Conservation (phyloP, 257 asterid genomes). For the Paraleonurus japonicus region DNA sequence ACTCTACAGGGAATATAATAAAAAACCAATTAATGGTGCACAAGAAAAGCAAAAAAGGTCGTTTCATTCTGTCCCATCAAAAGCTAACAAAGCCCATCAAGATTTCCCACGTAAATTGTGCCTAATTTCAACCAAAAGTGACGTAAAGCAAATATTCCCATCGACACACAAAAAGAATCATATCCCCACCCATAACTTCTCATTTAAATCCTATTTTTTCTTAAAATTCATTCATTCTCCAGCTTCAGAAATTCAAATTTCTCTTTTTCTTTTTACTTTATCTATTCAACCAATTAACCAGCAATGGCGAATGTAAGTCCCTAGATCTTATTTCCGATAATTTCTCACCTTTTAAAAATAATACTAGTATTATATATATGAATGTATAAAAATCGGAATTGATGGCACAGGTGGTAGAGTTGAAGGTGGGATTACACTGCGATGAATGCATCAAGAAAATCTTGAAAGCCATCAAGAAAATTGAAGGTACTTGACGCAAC, state of each 20-base stretch:
- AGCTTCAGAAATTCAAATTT: background rate
- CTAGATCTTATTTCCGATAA: background rate
- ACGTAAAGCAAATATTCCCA: slow-evolving; percentile 41
- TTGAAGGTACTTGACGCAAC: slow-evolving; percentile 52
- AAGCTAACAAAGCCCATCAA: slow-evolving; percentile 21
- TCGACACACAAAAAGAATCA: slow-evolving; percentile 46
- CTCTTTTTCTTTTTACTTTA: background rate
- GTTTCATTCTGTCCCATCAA: slow-evolving; percentile 20
- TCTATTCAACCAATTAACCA: background rate
- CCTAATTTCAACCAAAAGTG: slow-evolving; percentile 35
- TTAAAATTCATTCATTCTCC: slow-evolving; percentile 19
- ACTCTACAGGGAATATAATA: slow-evolving; percentile 12
- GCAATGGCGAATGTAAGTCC: slow-evolving; percentile 66
- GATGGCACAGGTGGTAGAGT: slow-evolving; percentile 61
- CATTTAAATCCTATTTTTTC: too few species aligned
- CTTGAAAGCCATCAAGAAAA: slow-evolving; percentile 87
- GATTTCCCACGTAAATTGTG: slow-evolving; percentile 24
- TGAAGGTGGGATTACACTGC: slow-evolving; percentile 89
- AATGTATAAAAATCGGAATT: background rate
- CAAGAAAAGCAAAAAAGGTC: slow-evolving; percentile 2
- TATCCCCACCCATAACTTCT: slow-evolving; percentile 33
- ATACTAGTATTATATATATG: background rate
- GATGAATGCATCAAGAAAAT: slow-evolving; percentile 87
- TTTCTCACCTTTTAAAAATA: background rate
- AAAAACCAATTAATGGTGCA: slow-evolving; percentile 7